Base-by-base conservation (phyloP, 2,329 filamentous ascomycete species). In the Fusarium citri region DNA sequence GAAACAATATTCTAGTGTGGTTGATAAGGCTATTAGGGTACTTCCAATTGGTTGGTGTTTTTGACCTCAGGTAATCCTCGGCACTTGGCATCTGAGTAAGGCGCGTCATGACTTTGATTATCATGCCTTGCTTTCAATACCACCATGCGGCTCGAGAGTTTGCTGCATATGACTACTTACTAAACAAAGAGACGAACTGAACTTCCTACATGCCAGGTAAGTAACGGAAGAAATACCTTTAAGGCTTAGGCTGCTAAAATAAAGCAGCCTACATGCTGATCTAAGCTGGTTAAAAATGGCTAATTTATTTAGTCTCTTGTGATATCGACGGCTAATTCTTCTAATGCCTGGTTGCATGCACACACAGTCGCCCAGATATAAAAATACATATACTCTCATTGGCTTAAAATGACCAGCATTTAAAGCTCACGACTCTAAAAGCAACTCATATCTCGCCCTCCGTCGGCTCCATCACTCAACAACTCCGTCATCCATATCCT, bases 261-360 rank as follows among this genome's bases (percentile, higher is more conserved):
- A 11, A n/a, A 37, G 5, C n/a, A 18, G 9, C 5, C 31, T 4
- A 11, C 6, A 37, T 18, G 9, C 16, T 1, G 16, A 9, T 37
- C 5, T 4, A 3, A 11, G 5, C 9, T 6, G 0, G 16, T 10
- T 0, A 2, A 18, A 37, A 16, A 1, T 18, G 16, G n/a, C 31
- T 37, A 1, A 37, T 0, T 10, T 11, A 37, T 37, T 37, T 37
- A 10, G 9, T 37, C 31, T n/a, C 15, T 5, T n/a, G 9, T n/a
- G 5, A 16, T n/a, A 9, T n/a, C 8, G 9, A 5, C 9, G 16
- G 16, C 9, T 5, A 37, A n/a, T 18, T 11, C 31, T 37, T 34
- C 5, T 11, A n/a, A 37, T 37, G n/a, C 18, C 5, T 10, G 9
- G 9, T 7, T 37, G 18, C 34, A 37, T 37, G 18, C 34, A n/a